These are phyloP conservation scores for Pichia californica DNA, from an alignment of 805 yeast species.

Conservation along the genomic window DNA sequence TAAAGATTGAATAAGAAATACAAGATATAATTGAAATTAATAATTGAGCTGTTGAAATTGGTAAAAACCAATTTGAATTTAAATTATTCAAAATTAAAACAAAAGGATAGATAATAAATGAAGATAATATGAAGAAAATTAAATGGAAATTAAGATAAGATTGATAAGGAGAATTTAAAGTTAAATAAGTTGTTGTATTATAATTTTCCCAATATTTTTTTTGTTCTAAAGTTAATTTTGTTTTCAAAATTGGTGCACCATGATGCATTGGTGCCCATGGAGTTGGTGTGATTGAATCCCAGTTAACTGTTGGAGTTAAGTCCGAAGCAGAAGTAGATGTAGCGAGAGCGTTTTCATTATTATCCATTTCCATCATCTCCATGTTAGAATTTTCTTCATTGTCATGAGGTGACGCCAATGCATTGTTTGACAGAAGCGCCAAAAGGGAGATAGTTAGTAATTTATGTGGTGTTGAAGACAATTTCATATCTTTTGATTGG, in stretches of 20 bases:
- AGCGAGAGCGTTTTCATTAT: constrained; percentile 1
- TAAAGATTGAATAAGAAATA: constrained; percentile 49
- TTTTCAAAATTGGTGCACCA: constrained; percentile 69
- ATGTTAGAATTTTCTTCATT: no score
- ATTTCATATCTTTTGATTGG: no score
- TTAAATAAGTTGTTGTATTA: constrained; percentile 71
- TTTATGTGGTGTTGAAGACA: no score
- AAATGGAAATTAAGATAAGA: constrained; percentile 52
- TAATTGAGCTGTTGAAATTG: constrained; percentile 47
- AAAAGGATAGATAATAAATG: constrained; percentile 60
- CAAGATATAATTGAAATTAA: constrained; percentile 43
- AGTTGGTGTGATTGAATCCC: constrained; percentile 28
- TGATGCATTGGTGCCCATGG: constrained; percentile 39
- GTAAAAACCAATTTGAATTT: constrained; percentile 51
- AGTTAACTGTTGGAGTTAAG: background rate
- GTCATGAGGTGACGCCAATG: no score
- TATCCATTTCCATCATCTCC: no score
- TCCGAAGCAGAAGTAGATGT: background rate
- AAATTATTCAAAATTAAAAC: constrained; percentile 58
- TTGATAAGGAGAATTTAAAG: constrained; percentile 42
- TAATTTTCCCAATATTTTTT: constrained; percentile 70
- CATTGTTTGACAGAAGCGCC: no score
- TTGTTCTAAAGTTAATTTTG: constrained; percentile 65
- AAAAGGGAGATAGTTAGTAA: no score
- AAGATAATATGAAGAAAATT: constrained; percentile 35